Evolutionary conservation across 306 rosid species (phyloP), one percentile per base, ranked within the genome.

Genomic region (Vigna trinervia): DNA sequence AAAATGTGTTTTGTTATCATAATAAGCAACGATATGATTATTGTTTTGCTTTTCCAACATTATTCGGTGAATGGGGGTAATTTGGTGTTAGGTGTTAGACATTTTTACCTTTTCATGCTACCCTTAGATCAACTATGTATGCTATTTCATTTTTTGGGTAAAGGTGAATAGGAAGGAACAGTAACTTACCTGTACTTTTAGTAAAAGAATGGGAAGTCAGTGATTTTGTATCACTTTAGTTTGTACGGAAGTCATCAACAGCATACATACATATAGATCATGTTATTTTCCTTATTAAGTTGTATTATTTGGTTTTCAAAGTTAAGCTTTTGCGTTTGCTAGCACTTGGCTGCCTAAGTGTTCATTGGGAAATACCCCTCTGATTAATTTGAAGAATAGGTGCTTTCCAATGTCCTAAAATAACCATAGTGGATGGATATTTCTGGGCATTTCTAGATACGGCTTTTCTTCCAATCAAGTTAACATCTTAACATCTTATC

Each of bases 1-100:
- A 26, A 64, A 39, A 80, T 51, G 36, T 26, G 34, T 47, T 39
- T 75, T 60, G 47, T 32, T 36, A 17, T 75, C 23, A 32, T 32
- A 5, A 46, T 30, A 60, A 47, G 50, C 38, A 22, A 12, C 2
- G 22, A 12, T 38, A 39, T 13, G 23, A 72, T 12, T 22, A 1
- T 48, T 47, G 6, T 48, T 56, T 60, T 74, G 7, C 15, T 47
- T 60, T 60, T 30, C 79, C 50, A 61, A 60, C 13, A 8, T 34
- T 73, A 45, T 30, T 74, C 22, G 4, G 20, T 28, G 57, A 7
- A 17, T 47, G 19, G 57, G 26, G 26, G 50, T 47, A 34, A 22
- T 59, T 59, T 60, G 50, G 50, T 46, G 13, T 5, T 46, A 74
- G 36, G 48, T 45, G 36, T 46, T 61, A 12, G 34, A 32, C 50